Evolutionary conservation across 257 asterid genomes (phyloP).

Genomic region (Coffea canephora): DNA sequence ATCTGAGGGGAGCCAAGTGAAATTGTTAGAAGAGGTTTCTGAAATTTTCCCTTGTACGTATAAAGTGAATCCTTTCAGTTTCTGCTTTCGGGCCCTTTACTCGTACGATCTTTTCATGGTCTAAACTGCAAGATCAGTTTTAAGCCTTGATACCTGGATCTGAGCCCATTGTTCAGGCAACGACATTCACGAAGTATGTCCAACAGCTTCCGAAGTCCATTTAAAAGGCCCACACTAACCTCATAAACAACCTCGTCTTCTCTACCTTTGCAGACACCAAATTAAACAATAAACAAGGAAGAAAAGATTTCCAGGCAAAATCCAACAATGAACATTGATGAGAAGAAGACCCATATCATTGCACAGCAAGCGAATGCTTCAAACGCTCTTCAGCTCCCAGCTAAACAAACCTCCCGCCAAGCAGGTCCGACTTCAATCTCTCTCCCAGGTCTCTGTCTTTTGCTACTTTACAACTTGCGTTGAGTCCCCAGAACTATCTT

Average conservation of each 20-base stretch:
- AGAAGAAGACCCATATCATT: slow-evolving; percentile 2
- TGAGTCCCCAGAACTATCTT: slow-evolving; percentile 7
- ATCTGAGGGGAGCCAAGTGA: too few relatives aligned
- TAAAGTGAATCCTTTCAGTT: too few relatives aligned
- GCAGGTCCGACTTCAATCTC: slow-evolving; percentile 19
- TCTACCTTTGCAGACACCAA: neutral
- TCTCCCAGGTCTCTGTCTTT: slow-evolving; percentile 10
- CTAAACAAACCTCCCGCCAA: slow-evolving; percentile 14
- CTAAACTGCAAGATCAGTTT: too few relatives aligned
- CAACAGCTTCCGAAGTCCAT: neutral
- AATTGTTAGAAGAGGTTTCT: too few relatives aligned
- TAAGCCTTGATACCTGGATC: too few relatives aligned
- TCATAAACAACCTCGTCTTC: neutral
- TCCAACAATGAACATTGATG: neutral
- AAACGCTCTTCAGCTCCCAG: slow-evolving; percentile 13
- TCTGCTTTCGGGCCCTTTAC: too few relatives aligned
- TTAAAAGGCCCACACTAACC: slow-evolving; percentile 3
- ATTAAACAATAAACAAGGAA: neutral
- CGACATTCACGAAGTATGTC: neutral
- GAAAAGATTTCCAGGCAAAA: neutral
- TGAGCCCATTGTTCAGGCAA: neutral
- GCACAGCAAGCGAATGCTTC: slow-evolving; percentile 29
- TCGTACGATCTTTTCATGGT: too few relatives aligned
- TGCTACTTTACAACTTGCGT: slow-evolving; percentile 6
- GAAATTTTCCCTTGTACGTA: too few relatives aligned